Evolutionary conservation across 331 rosid species (phyloP).

Genomic region (Spiraea crenata): DNA sequence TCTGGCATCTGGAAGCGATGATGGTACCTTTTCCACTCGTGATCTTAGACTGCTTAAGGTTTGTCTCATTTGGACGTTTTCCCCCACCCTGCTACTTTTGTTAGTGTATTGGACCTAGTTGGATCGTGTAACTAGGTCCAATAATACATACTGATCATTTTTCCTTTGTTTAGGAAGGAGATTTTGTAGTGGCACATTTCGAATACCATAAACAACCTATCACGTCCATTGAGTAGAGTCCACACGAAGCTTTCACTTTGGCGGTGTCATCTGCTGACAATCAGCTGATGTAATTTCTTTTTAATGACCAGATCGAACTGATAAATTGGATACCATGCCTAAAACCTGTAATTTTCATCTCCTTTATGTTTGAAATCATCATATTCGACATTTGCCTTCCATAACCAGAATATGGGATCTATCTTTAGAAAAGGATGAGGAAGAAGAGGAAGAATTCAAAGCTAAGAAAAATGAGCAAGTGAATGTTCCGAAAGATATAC

Average conservation of each 20-base stretch:
- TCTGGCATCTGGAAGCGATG: conserved; percentile 92
- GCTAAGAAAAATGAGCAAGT: conserved; percentile 71
- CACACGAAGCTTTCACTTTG: conserved; percentile 86
- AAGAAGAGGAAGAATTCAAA: conserved; percentile 92
- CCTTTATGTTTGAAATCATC: background rate
- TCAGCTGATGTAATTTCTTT: conserved; percentile 78
- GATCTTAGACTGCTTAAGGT: conserved; percentile 87
- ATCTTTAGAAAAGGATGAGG: conserved; percentile 82
- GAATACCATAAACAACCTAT: conserved; percentile 84
- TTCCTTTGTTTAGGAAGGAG: conserved; percentile 48
- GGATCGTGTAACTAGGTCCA: background rate
- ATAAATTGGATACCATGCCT: background rate
- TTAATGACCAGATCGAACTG: background rate
- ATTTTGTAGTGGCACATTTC: conserved; percentile 81
- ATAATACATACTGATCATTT: background rate
- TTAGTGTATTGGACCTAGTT: too few relatives aligned
- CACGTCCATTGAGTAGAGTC: conserved; percentile 95
- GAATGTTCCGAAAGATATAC: conserved; percentile 81
- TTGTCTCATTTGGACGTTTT: conserved; percentile 5
- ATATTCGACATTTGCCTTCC: conserved; percentile 17
- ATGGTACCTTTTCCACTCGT: conserved; percentile 80
- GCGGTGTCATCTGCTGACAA: conserved; percentile 83
- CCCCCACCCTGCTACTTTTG: background rate
- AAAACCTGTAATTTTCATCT: background rate
- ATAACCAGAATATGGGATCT: conserved; percentile 87